Conservation (phyloP, 2,329 filamentous ascomycete genomes). For the Pseudocercospora pini-densiflorae region DNA sequence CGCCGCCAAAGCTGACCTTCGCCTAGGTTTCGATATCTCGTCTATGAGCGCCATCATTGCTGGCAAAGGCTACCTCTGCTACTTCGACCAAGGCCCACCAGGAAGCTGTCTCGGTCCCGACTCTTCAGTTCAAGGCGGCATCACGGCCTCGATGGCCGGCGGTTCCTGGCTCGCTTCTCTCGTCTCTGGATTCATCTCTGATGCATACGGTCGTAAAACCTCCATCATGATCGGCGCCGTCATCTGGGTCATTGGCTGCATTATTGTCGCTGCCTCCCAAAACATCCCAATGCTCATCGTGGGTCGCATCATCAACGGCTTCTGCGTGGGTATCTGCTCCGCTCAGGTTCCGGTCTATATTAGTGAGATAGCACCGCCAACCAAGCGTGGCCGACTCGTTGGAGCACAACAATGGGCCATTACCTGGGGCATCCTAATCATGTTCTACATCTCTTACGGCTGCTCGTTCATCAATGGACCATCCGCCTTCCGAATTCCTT, state of each 20-base stretch:
- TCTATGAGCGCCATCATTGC: conserved; percentile 70
- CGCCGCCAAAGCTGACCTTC: neutral
- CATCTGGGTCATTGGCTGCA: conserved; percentile 62
- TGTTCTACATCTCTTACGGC: conserved; percentile 61
- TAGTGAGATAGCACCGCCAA: conserved; percentile 65
- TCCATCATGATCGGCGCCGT: conserved; percentile 52
- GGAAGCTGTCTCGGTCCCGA: conserved; percentile 57
- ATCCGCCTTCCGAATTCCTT: conserved; percentile 57
- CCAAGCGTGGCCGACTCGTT: conserved; percentile 67
- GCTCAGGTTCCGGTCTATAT: conserved; percentile 73
- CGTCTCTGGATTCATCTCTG: conserved; percentile 62
- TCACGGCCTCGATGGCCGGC: conserved; percentile 72
- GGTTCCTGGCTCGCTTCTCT: conserved; percentile 71
- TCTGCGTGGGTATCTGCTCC: conserved; percentile 74
- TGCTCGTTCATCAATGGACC: conserved; percentile 64
- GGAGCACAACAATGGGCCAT: conserved; percentile 77
- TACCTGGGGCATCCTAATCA: conserved; percentile 49
- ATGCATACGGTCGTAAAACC: conserved; percentile 59
- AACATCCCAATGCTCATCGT: conserved; percentile 73
- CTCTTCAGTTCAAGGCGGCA: conserved; percentile 65
- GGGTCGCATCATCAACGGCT: conserved; percentile 71
- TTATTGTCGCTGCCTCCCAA: conserved; percentile 66
- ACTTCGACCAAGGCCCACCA: conserved; percentile 64
- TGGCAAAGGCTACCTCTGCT: conserved; percentile 71
- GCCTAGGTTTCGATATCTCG: conserved; percentile 72